Evolutionary conservation across 495 filamentous ascomycete genomes (phyloP), one percentile per base, ranked within the genome.

Genomic region (Aspergillus wentii): DNA sequence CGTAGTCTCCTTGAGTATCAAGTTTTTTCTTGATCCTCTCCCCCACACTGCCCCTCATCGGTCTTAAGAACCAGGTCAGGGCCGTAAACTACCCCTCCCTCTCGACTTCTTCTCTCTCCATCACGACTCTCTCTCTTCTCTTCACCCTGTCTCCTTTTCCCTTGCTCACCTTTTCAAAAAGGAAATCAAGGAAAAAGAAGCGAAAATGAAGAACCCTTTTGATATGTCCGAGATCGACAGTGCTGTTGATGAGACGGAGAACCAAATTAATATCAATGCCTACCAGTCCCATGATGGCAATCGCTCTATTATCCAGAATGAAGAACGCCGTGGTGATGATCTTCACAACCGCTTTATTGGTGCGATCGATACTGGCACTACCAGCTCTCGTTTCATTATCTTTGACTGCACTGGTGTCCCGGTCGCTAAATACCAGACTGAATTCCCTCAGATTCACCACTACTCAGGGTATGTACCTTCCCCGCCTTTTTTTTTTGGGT

Each of bases 321-420:
- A 68, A 33, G 48, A 52, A 1, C 51, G 44, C 22, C 54, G 51
- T 15, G 38, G 35, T 11, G 63, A 60, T 25, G 57, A 62, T 22
- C 48, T 71, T 17, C 66, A 65, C 39, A 46, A 64, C 22, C 64
- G 64, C 7, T 86, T 77, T 54, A 78, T 85, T 30, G 82, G 80
- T 27, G 74, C 82, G 17, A 91, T 97, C 53, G 91, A 97, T 55
- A 86, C 91, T 53, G 91, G 91, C 16, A 97, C 91, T 5, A 95
- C 91, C 10, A 94, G 86, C 48, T 87, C 91, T 21, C 80, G 91
- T 11, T 95, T 95, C 57, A 71, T 97, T 39, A 89, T 97, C 42
- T 95, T 97, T 62, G 79, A 95, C 60, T 75, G 78, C 41, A 69
- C 75, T 15, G 89, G 89, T 41, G 80, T 78, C 15, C 87, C 88